Conservation (phyloP, 495 filamentous ascomycete genomes). For the Xylaria nigripes region DNA sequence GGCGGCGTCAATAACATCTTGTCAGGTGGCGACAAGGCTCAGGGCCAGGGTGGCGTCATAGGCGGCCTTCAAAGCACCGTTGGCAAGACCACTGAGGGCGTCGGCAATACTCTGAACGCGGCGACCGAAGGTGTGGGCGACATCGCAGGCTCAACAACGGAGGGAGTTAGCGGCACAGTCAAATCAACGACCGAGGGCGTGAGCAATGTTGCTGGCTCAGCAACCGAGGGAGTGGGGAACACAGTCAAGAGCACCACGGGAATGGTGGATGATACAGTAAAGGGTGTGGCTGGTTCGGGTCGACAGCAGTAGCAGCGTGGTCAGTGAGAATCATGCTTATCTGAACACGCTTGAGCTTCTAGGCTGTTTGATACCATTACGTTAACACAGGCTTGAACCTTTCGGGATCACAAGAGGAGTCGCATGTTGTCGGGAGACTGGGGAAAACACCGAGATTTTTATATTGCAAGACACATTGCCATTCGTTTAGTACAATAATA, state of each 20-base stretch:
- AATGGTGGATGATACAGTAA: constrained; percentile 17
- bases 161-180: constrained; percentile 21
- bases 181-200: constrained; percentile 28
- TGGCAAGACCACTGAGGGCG: constrained; percentile 31
- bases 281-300: constrained; percentile 14
- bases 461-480: not conserved
- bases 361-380: not conserved
- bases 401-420: not conserved
- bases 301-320: constrained; percentile 1
- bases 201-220: constrained; percentile 23
- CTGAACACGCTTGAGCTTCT: not conserved
- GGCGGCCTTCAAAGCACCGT: constrained; percentile 27
- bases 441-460: not conserved
- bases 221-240: constrained; percentile 17
- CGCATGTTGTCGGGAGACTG: not conserved
- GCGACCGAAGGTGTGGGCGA: constrained; percentile 27
- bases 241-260: constrained; percentile 18
- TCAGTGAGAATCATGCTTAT: not conserved
- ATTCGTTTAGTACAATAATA: no score
- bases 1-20: constrained; percentile 32
- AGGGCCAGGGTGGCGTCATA: constrained; percentile 35
- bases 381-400: not conserved
- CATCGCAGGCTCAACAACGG: constrained; percentile 22
- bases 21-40: constrained; percentile 32
- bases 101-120: constrained; percentile 21